A percentile compares a stretch with the other conserved stretches of the same genome.
Evolutionary conservation across 2,329 filamentous ascomycete genomes (phyloP).

Genomic region (Apiospora koreana): DNA sequence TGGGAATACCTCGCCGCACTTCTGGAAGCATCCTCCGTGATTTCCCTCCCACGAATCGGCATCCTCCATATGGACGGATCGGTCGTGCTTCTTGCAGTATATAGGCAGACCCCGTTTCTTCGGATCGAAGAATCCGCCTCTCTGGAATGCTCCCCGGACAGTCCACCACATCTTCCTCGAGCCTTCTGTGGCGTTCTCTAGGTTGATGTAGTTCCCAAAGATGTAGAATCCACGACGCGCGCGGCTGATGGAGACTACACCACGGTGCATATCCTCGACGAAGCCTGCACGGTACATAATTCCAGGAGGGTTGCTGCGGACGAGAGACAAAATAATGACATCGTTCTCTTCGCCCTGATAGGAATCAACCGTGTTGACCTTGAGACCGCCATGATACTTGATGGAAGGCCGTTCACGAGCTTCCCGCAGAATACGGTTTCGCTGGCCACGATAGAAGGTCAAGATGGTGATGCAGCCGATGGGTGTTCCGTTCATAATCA

Average conservation of each 20-base stretch:
- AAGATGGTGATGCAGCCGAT: slow-evolving; percentile 71
- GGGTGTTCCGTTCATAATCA: slow-evolving; percentile 66
- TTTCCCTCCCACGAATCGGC: slow-evolving; percentile 51
- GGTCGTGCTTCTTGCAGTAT: slow-evolving; percentile 61
- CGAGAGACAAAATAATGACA: slow-evolving; percentile 76
- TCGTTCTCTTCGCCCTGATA: slow-evolving; percentile 94
- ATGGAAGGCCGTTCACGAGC: slow-evolving; percentile 38
- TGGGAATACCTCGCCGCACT: slow-evolving; percentile 23
- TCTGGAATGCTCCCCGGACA: slow-evolving; percentile 42
- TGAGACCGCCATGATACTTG: slow-evolving; percentile 34
- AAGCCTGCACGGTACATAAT: slow-evolving; percentile 64
- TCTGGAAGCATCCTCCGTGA: slow-evolving; percentile 29
- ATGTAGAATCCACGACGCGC: slow-evolving; percentile 80
- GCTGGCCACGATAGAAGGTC: slow-evolving; percentile 87
- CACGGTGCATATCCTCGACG: slow-evolving; percentile 61
- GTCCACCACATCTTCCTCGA: slow-evolving; percentile 41
- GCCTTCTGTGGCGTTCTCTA: slow-evolving; percentile 46
- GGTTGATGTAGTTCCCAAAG: slow-evolving; percentile 71
- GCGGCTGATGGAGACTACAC: slow-evolving; percentile 63
- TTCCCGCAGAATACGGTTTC: slow-evolving; percentile 59
- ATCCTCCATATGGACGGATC: slow-evolving; percentile 51
- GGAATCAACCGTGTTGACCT: slow-evolving; percentile 80
- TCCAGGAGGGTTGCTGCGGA: slow-evolving; percentile 64
- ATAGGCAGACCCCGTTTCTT: slow-evolving; percentile 55
- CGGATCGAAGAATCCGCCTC: slow-evolving; percentile 32